Base-by-base conservation (phyloP, 805 yeast genomes). In the Candida koratica region DNA sequence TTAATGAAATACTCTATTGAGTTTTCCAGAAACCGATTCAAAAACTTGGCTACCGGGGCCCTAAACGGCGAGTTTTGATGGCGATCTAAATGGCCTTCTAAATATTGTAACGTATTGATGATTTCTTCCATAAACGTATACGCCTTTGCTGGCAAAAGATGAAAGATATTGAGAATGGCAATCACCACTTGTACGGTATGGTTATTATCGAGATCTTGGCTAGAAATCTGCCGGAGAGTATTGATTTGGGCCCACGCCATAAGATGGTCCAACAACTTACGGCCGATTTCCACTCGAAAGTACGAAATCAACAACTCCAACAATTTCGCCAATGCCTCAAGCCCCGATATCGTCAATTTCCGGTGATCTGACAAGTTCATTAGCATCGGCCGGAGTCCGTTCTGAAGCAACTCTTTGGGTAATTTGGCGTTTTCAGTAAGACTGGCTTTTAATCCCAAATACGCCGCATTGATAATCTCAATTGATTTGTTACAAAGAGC, bases 241-340 rank as follows among this genome's bases (percentile, higher is more conserved):
- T 76, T 75, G 3, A 93, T 86, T 49, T 85, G 89, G 0, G 97
- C 95, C 95, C 96, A 89, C 0, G 97, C 96, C 75, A 81, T 83
- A 45, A 93, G 67, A 59, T 93, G 98, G 53, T 93, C 97, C 20
- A 94, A 70, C 34, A 93, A 63, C 51, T 93, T 93, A 33, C 88
- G 75, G 20, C 99, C 99, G 46, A 93, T 90, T 56, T 93, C 99
- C 13, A 94, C 97, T 55, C 94, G 84, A 69, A 93, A 93, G 52
- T 93, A 90, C 3, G 94, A 86, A 23, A 90, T 88, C 46, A 93
- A 66, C 15, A 94, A 66, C 52, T 90, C 96, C 27, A 93, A 67
- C 20, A 93, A 67, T 28, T 94, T 69, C 0, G 97, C 94, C 15
- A 93, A 67, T 0, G 97, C 96, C 52, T 90, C 96, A 13, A 93